Evolutionary conservation across 441 rosid genomes (phyloP), one percentile per base, ranked within the genome.

Genomic region (Arabidopsis hybrid): DNA sequence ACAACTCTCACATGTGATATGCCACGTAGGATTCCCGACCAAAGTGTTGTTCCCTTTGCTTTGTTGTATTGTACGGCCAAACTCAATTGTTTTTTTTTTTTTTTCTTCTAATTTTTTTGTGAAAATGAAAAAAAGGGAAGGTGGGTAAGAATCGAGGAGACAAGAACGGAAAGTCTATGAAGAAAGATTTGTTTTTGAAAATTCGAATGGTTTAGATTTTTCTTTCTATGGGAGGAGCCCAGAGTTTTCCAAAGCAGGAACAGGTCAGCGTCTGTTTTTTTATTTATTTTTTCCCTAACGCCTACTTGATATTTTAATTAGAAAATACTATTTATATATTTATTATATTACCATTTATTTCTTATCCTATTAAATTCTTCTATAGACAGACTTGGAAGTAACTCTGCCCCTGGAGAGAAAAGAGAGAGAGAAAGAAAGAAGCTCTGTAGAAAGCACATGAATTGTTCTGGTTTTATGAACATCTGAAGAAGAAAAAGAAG

Each of bases 231-330:
- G 76, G 75, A 63, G 16, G 10, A 16, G 38, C 69, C 60, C 57
- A 45, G 69, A 75, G 64, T 68, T 29, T 55, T 63, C 71, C 31
- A 57, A 63, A 69, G 49, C 75, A 46, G 56, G 80, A 77, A 71
- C 76, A 58, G 80, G 80, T 77, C 76, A 77, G 72, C 72, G 18
- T 71, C 62, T 29, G 60, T 75, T 70, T 51, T 55, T 1, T 13
- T 31, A 1, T 58, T 51, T 8, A 9, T 14, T 47, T 16, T 16
- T 1, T 7, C 60, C 75, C 60, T 69, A 53, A 63, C 65, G 29
- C 75, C 59, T 56, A 7, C 8, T 68, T 31, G 14, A 61, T 76
- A 46, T 63, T 69, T 56, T 52, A 26, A 35, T 50, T 12, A 36
- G 21, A 10, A 13, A 63, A 50, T 36, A 60, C 31, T 49, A 6